A percentile compares a stretch with the other conserved stretches of the same genome.
phyloP scores from a whole-genome alignment of 2,329 filamentous ascomycete genomes.

The Paraphaeosphaeria sporulosa region DNA sequence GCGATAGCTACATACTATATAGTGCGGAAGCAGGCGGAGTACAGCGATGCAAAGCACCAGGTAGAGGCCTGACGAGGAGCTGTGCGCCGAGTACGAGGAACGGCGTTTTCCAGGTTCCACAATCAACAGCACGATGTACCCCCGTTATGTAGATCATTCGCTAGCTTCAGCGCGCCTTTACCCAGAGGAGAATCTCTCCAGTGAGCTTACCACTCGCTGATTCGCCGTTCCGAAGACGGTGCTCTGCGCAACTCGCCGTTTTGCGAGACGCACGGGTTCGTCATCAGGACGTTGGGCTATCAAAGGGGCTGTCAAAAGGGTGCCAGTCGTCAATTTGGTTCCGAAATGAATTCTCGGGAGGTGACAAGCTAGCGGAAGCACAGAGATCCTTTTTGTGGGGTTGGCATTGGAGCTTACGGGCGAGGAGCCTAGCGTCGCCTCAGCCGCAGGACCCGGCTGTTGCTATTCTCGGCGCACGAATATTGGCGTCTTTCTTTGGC shows the following conservation, averaged over 20 bases:
- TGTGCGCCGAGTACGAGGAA: constrained; percentile 1
- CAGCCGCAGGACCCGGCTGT: constrained; percentile 11
- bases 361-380: constrained; percentile 7
- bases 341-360: constrained; percentile 1
- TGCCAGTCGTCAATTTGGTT: background rate
- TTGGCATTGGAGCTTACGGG: background rate
- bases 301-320: background rate
- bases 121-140: constrained; percentile 6
- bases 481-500: background rate
- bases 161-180: background rate
- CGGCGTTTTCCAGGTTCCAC: constrained; percentile 4
- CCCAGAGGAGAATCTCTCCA: background rate
- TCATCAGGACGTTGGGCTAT: background rate
- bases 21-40: background rate
- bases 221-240: background rate
- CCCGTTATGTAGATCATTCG: constrained; percentile 2
- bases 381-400: constrained; percentile 12
- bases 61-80: background rate
- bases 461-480: background rate
- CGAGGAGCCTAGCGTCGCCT: background rate
- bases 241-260: background rate
- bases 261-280: too few species aligned
- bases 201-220: background rate
- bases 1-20: background rate
- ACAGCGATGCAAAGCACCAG: background rate